Evolutionary conservation across 164 flowering plant genomes (phyloP), one percentile per base, ranked within the genome.

Genomic region (Liquidambar formosana): DNA sequence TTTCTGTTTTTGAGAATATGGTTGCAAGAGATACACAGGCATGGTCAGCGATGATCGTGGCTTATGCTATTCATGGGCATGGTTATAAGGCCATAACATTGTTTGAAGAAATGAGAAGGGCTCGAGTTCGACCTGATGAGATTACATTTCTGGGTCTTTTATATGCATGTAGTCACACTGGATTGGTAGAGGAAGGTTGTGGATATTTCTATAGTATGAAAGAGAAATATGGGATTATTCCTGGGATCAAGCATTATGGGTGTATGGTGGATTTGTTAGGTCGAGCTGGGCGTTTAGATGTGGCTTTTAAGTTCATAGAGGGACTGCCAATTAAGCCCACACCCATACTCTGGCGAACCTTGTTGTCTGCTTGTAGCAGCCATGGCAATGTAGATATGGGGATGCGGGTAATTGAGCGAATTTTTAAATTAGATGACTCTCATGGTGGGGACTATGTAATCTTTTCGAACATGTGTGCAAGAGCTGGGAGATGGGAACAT

Each of bases 371-470:
- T 57, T 87, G 96, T 61, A 71, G 84, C 49, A 81, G 79, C 71
- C 89, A 82, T 71, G 83, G 81, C 12, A 77, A 88, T 71, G 76
- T 84, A 0, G 88, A 87, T 21, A 38, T 90, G 77, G 93, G 85
- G 21, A 81, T 82, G 73, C 78, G 49, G 62, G 92, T 86, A 9
- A 70, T 77, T 1, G 68, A 84, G 68, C 61, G 72, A 8, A 83
- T 88, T 60, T 88, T 86, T 38, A 80, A 86, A 63, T 51, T 84
- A 41, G 92, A 88, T 62, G 81, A 81, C 38, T 73, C 84, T 21
- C 93, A 91, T 71, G 87, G 90, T 21, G 96, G 93, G 19, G 92
- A 88, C 67, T 91, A 91, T 70, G 89, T 86, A 43, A 81, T 87
- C 33, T 70, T 85, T 59, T 87, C 96, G 14, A 91, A 91, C 73